Evolutionary conservation across 805 yeast genomes (phyloP), one percentile per base, ranked within the genome.

Genomic region (Saccharomyces eubayanus): DNA sequence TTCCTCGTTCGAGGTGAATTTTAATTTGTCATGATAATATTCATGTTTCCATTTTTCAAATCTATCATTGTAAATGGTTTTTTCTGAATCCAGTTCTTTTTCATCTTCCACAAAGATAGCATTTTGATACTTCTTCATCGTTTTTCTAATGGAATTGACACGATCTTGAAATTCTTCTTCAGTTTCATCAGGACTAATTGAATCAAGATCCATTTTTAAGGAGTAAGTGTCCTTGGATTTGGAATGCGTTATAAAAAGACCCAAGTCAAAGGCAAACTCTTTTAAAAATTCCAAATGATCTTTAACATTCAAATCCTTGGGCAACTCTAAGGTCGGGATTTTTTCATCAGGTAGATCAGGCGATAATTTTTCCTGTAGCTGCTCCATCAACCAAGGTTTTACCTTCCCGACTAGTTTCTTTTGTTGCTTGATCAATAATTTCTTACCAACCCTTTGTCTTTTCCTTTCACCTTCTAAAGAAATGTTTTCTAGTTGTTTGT

Each of bases 21-120:
- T 82, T 56, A 94, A 75, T 66, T 94, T 94, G n/a, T 81, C 81
- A 56, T 80, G 78, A 70, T 94, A 94, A 67, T 94, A 94, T n/a
- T 77, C 69, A 63, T 85, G 84, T 70, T 90, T 91, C 96, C 97
- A 94, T 40, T 74, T 69, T 53, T 80, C 77, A 64, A 91, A 91
- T 66, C 89, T 87, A 36, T 78, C 76, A 61, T 84, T 81, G 68
- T 92, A 89, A 31, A 88, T 71, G 53, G 79, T 79, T 58, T 84
- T 83, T 57, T 78, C 81, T 68, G 68, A 70, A 40, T 69, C 73
- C 29, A 72, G 67, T 45, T 72, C 76, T 28, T 73, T 75, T 57
- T 81, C 82, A 59, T 83, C 83, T 58, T 84, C 88, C 58, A 84
- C 77, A 53, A 73, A 61, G 48, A 75, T 66, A 16, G 89, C 84